Percentiles rank a stretch among this genome's conserved stretches.
phyloP scores from a whole-genome alignment of 2,329 filamentous ascomycete species.

The Cryphonectria nitschkei region DNA sequence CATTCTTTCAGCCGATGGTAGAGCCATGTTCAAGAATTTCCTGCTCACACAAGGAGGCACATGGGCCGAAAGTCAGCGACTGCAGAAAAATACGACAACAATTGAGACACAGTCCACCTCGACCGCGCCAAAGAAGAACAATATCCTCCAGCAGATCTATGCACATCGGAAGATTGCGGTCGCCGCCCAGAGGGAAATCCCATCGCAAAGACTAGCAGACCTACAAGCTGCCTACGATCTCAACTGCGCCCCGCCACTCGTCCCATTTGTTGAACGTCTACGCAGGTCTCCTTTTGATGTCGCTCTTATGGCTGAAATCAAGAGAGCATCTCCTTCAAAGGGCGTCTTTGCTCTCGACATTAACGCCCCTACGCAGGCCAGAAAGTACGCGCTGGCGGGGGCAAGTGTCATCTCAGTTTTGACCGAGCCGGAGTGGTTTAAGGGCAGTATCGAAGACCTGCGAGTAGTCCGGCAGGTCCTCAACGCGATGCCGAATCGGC shows the following conservation, averaged over 20 bases:
- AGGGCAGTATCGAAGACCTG: constrained; percentile 93
- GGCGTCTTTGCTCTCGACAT: constrained; percentile 88
- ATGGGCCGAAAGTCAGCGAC: constrained; percentile 77
- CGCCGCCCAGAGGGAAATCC: constrained; percentile 78
- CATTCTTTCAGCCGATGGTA: constrained; percentile 87
- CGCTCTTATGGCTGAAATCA: constrained; percentile 96
- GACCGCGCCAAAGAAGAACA: constrained; percentile 57
- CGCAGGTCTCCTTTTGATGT: constrained; percentile 83
- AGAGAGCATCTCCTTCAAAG: constrained; percentile 94
- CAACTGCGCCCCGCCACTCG: constrained; percentile 79
- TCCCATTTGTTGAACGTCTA: constrained; percentile 79
- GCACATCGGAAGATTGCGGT: constrained; percentile 77
- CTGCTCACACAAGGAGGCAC: constrained; percentile 85
- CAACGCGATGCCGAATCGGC: constrained; percentile 89
- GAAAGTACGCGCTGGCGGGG: constrained; percentile 88
- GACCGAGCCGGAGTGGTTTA: constrained; percentile 99
- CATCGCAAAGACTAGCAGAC: constrained; percentile 81
- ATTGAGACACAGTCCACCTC: constrained; percentile 27
- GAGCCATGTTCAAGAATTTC: constrained; percentile 91
- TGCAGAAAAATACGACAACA: constrained; percentile 48
- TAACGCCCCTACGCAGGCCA: constrained; percentile 86
- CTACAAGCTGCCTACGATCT: constrained; percentile 86
- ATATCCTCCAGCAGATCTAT: constrained; percentile 92
- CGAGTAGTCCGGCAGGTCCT: constrained; percentile 84
- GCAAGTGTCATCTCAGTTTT: constrained; percentile 98